Conservation (phyloP, 371 early-diverging fungal genomes). For the Mucor ambiguus region DNA sequence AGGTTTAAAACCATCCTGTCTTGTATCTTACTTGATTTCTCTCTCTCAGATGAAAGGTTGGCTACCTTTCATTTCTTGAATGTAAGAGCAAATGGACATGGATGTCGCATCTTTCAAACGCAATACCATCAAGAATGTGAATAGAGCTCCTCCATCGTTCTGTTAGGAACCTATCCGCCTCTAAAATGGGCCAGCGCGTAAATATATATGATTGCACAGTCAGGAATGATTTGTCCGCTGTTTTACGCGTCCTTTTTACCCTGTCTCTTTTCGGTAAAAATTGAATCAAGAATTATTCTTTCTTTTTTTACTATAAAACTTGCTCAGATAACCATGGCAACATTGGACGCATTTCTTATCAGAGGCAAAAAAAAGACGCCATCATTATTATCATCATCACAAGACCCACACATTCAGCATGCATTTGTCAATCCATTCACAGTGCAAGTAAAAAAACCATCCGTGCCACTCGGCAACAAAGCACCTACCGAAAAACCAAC, state of each 20-base stretch:
- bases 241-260: constrained; percentile 1
- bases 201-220: background rate
- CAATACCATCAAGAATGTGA: too few species aligned
- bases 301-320: too few species aligned
- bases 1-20: too few species aligned
- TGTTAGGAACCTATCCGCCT: too few species aligned
- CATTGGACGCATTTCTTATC: constrained; percentile 10
- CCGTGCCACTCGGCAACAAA: background rate
- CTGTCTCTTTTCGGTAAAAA: background rate
- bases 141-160: too few species aligned
- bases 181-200: background rate
- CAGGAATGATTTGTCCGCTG: background rate
- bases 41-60: too few species aligned
- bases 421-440: background rate
- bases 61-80: too few species aligned
- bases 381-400: too few species aligned
- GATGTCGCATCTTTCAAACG: too few species aligned
- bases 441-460: background rate
- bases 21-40: too few species aligned
- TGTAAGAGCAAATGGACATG: too few species aligned
- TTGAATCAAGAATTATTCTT: background rate
- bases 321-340: constrained; percentile 5
- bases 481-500: background rate
- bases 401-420: background rate
- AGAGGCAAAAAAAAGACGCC: constrained; percentile 3